Base-by-base conservation (phyloP, 1,139 yeast species). In the Chernovozyma aurita region DNA sequence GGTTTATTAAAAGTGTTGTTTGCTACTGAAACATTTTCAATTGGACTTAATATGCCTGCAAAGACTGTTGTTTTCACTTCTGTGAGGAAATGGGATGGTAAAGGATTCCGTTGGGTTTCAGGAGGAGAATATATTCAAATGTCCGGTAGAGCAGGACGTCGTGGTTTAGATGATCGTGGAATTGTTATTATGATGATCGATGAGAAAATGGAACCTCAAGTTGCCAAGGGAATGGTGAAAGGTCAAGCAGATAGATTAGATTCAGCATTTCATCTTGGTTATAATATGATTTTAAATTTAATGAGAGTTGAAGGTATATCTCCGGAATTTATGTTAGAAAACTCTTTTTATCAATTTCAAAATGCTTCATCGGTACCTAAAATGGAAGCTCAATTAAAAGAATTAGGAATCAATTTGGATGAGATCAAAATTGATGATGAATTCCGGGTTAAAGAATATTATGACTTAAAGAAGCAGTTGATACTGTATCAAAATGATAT, bases 121-220 rank as follows among this genome's bases (percentile, higher is more conserved):
- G 97, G 97, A 41, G 99, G 98, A 66, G 99, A 94, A 63, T 94
- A 92, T 61, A 94, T 92, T 51, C 99, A 94, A 65, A 92, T 92
- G 99, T 86, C 97, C 30, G 99, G 99, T 45, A 82, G 99, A 65
- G 99, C 99, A 14, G 99, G 99, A 52, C 90, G 99, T 73, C 85
- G 99, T 74, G 98, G 99, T 52, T 75, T 94, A 47, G 99, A 94
- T 73, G 97, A 92, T 57, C 82, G 97, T 56, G 99, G 99, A 65
- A 90, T 92, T 58, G 98, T 94, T 37, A 92, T 94, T 50, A 85
- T 94, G 85, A 94, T 94, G 98, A 88, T 92, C 59, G 97, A 92
- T 59, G 97, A 92, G 57, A 92, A 90, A 55, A 94, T 94, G 98
- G 98, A 94, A 59, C 98, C 98, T 4, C 95, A 88, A 50, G 95